Base-by-base conservation (phyloP, 2,329 filamentous ascomycete genomes). In the Calonectria pteridis region DNA sequence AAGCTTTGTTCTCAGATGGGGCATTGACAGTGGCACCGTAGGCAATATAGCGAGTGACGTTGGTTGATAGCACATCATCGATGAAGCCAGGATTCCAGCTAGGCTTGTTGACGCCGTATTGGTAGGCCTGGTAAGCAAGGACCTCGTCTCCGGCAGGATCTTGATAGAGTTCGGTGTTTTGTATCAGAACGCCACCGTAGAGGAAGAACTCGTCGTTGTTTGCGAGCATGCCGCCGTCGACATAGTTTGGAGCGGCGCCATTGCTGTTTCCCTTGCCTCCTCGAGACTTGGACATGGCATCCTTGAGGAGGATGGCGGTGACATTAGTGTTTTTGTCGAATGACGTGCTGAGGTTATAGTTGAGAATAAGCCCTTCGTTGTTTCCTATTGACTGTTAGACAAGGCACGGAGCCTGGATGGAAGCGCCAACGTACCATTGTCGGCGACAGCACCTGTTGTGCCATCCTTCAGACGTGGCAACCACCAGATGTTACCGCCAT, bases 1-100 rank as follows among this genome's bases (percentile, higher is more conserved):
- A 95, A 0, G 92, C 92, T 76, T 91, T 88, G 75, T 94, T 92
- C 82, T 95, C 93, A 0, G 92, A 94, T 0, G 93, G 93, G 0
- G 90, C 91, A 53, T 87, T 94, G 14, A 88, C 91, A 0, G 88
- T 89, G 2, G 89, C 93, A 23, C 93, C 93, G 75, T 89, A 91
- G 0, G 92, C 90, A 28, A 94, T 78, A 77, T 93, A 94, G 63
- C 90, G 87, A 26, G 89, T 94, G 6, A 93, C 81, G 9, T 79
- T 82, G 4, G 83, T 75, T 2, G 87, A 81, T 1, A 93, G 84
- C 1, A 80, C 77, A 0, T 79, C 80, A 11, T 83, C 77, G 4
- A 84, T 43, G 73, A 90, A 91, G 0, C 88, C 86, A 0, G 85
- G 79, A 1, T 75, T 75, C 81, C 89, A 91, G 16, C 79, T 75